phyloP scores from a whole-genome alignment of 2,329 filamentous ascomycete genomes.

The Pseudocercospora macadamiae region DNA sequence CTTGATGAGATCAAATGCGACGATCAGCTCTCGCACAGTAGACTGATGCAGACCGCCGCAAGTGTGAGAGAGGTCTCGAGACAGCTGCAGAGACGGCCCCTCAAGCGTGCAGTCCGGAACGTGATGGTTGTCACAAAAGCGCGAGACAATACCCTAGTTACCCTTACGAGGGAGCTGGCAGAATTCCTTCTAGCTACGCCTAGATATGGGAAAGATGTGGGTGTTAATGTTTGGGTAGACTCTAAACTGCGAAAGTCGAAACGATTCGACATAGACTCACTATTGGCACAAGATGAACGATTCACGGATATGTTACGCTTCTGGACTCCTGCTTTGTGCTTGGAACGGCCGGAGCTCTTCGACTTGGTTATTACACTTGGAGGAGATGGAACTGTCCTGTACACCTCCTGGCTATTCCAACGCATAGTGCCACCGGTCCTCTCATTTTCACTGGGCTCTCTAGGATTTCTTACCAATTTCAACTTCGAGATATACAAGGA shows the following conservation, averaged over 20 bases:
- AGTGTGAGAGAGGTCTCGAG: slow-evolving; percentile 94
- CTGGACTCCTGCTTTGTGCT: slow-evolving; percentile 96
- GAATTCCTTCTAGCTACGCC: slow-evolving; percentile 88
- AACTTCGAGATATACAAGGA: slow-evolving; percentile 86
- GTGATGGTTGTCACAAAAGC: slow-evolving; percentile 99
- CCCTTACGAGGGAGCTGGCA: slow-evolving; percentile 82
- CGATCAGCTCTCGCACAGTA: slow-evolving; percentile 89
- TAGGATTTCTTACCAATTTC: slow-evolving; percentile 88
- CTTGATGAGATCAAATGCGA: slow-evolving; percentile 89
- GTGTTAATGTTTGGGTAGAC: slow-evolving; percentile 97
- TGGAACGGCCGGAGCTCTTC: slow-evolving; percentile 90
- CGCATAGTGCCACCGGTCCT: slow-evolving; percentile 82
- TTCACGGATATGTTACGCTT: slow-evolving; percentile 86
- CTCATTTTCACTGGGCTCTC: slow-evolving; percentile 79
- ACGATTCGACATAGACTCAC: slow-evolving; percentile 76
- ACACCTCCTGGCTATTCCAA: slow-evolving; percentile 91
- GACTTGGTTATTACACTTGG: slow-evolving; percentile 89
- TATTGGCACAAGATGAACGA: slow-evolving; percentile 73
- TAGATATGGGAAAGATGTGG: slow-evolving; percentile 84
- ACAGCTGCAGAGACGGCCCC: slow-evolving; percentile 87
- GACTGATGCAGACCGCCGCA: slow-evolving; percentile 91
- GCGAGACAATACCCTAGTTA: slow-evolving; percentile 88
- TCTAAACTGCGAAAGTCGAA: slow-evolving; percentile 87
- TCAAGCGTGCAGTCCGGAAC: slow-evolving; percentile 87
- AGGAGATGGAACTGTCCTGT: slow-evolving; percentile 84